phyloP scores from a whole-genome alignment of 768 basidiomycete genomes.

The Amanita subjunquillea region DNA sequence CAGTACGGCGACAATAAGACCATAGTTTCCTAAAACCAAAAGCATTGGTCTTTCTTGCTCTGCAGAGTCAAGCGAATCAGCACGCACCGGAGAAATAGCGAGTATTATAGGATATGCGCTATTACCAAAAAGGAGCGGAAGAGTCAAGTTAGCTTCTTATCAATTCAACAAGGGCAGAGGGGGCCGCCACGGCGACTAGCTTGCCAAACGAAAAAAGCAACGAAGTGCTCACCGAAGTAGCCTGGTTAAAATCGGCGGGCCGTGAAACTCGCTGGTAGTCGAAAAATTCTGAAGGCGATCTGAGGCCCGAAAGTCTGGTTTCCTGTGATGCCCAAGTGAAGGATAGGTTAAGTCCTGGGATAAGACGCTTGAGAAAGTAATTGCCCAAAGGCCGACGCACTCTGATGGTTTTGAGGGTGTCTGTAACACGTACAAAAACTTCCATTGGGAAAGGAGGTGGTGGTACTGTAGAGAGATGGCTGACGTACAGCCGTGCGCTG shows the following conservation, averaged over 20 bases:
- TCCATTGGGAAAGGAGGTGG: constrained; percentile 44
- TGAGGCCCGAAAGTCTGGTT: constrained; percentile 65
- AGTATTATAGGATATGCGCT: constrained; percentile 94
- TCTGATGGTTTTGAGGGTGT: constrained; percentile 59
- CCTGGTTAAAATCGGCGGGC: constrained; percentile 73
- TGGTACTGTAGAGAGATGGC: constrained; percentile 8
- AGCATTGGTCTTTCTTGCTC: not conserved
- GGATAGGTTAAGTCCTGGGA: not conserved
- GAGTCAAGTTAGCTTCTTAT: constrained; percentile 2
- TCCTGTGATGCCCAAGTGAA: constrained; percentile 35
- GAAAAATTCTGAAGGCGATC: constrained; percentile 71
- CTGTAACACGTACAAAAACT: constrained; percentile 48
- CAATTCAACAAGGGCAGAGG: not conserved
- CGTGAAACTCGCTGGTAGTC: constrained; percentile 77
- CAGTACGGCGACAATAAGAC: constrained; percentile 62
- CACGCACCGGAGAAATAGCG: constrained; percentile 70
- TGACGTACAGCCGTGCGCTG: constrained; percentile 6
- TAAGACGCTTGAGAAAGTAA: not conserved
- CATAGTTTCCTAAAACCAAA: constrained; percentile 67
- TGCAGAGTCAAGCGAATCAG: not conserved
- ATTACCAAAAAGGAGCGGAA: constrained; percentile 6
- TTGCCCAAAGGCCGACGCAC: constrained; percentile 29
- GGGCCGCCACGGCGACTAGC: constrained; percentile 1
- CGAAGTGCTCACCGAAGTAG: constrained; percentile 51
- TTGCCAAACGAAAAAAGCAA: not conserved